phyloP scores from a whole-genome alignment of 805 yeast genomes.

The Spathaspora sp. region DNA sequence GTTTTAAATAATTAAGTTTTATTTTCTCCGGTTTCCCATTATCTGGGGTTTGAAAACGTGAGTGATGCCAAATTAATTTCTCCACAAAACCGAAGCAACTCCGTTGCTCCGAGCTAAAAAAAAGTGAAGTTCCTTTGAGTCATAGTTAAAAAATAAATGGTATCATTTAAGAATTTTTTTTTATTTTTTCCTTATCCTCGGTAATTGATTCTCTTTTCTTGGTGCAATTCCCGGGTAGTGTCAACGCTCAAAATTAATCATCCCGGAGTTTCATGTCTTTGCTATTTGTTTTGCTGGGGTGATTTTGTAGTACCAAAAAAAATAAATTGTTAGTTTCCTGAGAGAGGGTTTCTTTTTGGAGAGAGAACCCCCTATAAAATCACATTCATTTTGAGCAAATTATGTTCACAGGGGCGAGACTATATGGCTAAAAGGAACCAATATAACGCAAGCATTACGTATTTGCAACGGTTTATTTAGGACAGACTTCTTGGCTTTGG shows the following conservation, averaged over 20 bases:
- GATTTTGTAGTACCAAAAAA: too few species aligned
- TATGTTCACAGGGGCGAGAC: not conserved
- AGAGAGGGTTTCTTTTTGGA: too few species aligned
- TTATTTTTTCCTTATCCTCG: not conserved
- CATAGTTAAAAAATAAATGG: not conserved
- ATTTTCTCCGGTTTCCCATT: not conserved
- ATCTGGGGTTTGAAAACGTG: not conserved
- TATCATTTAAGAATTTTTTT: not conserved
- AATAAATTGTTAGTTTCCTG: too few species aligned
- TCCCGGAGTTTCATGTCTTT: not conserved
- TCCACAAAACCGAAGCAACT: not conserved
- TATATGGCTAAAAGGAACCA: too few species aligned
- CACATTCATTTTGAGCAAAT: not conserved
- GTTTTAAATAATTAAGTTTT: not conserved
- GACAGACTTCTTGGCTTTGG: too few species aligned
- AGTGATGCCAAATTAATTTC: not conserved
- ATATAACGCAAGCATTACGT: too few species aligned
- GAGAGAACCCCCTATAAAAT: not conserved
- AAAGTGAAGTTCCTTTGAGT: not conserved
- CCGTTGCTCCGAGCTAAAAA: conserved; percentile 1
- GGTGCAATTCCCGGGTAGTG: not conserved
- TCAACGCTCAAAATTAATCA: not conserved
- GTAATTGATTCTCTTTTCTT: not conserved
- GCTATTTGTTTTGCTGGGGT: not conserved
- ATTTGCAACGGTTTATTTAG: too few species aligned